phyloP scores from a whole-genome alignment of 2,329 filamentous ascomycete species.

The Colletotrichum sidae region DNA sequence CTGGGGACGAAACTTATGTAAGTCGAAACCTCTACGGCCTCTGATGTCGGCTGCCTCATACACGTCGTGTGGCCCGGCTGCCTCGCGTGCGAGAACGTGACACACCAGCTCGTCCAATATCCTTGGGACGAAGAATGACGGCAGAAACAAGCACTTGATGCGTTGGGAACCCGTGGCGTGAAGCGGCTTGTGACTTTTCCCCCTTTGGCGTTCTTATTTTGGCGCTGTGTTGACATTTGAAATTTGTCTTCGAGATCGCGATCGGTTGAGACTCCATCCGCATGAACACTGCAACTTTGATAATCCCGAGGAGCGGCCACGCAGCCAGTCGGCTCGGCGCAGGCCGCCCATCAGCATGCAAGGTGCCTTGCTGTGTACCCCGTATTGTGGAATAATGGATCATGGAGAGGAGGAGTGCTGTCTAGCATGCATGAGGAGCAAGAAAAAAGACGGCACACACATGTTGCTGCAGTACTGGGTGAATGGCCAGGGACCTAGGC shows the following conservation, averaged over 20 bases:
- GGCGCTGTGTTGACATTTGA: background rate
- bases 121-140: constrained; percentile 25
- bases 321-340: constrained; percentile 29
- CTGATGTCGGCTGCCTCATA: constrained; percentile 26
- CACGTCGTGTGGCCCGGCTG: constrained; percentile 13
- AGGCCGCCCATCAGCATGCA: constrained; percentile 3
- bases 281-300: constrained; percentile 32
- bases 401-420: background rate
- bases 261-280: constrained; percentile 26
- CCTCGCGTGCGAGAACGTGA: constrained; percentile 15
- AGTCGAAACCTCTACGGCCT: constrained; percentile 35
- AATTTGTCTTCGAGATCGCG: constrained; percentile 12
- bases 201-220: background rate
- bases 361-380: constrained; percentile 27
- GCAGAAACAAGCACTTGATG: background rate
- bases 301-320: background rate
- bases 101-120: constrained; percentile 31
- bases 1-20: constrained; percentile 21
- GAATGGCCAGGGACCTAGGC: too few relatives aligned
- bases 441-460: constrained; percentile 9
- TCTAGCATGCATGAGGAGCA: constrained; percentile 20
- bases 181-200: background rate
- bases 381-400: constrained; percentile 13
- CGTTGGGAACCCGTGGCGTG: background rate
- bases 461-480: too few relatives aligned